Evolutionary conservation across 768 basidiomycete genomes (phyloP).

Genomic region (Amyloporia xantha): DNA sequence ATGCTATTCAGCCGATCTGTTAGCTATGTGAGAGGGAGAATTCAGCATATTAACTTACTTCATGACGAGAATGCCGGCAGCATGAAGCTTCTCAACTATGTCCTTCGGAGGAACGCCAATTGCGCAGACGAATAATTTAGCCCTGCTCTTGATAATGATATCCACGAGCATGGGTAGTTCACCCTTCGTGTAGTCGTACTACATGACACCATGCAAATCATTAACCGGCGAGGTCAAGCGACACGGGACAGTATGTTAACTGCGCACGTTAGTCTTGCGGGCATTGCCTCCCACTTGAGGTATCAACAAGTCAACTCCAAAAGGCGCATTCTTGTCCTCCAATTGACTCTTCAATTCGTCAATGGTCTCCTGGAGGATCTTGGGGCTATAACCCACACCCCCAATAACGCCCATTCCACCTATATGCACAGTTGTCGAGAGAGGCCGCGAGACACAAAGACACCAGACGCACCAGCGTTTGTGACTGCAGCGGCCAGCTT

Average conservation of each 20-base stretch:
- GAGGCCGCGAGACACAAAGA: not conserved
- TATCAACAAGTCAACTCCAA: constrained; percentile 78
- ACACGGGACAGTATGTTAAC: not conserved
- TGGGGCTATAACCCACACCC: constrained; percentile 68
- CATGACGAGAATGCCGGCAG: constrained; percentile 76
- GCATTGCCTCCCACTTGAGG: constrained; percentile 80
- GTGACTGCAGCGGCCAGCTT: constrained; percentile 84
- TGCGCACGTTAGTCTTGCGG: constrained; percentile 67
- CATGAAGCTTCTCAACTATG: constrained; percentile 75
- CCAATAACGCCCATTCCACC: constrained; percentile 87
- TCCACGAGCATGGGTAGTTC: constrained; percentile 73
- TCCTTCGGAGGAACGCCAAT: constrained; percentile 81
- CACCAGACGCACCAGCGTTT: constrained; percentile 54
- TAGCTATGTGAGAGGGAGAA: too few species aligned
- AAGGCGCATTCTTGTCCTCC: constrained; percentile 68
- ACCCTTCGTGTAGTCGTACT: constrained; percentile 74
- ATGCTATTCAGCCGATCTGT: constrained; percentile 50
- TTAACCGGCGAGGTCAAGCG: not conserved
- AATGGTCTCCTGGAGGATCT: constrained; percentile 59
- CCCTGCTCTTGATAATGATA: constrained; percentile 67
- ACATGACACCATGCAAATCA: not conserved
- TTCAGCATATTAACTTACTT: constrained; percentile 46
- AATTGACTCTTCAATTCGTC: constrained; percentile 69
- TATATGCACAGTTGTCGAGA: constrained; percentile 9
- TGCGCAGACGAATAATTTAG: constrained; percentile 76